Evolutionary conservation across 352 stramenopile genomes (phyloP), one percentile per base, ranked within the genome.

Genomic region (Phytopythium litorale): DNA sequence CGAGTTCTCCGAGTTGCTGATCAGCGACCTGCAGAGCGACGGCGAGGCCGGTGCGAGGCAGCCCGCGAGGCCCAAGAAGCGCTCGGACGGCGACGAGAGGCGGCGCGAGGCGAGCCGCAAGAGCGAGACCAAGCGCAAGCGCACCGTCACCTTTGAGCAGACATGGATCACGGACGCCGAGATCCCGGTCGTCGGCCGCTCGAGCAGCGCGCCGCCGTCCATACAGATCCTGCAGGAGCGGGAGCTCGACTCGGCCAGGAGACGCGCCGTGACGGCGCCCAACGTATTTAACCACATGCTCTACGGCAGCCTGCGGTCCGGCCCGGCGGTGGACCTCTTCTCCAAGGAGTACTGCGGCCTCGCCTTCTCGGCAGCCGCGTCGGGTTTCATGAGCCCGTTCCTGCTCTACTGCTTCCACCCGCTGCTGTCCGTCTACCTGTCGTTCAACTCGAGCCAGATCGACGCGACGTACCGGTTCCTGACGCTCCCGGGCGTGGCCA

Each of bases 281-380:
- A 76, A 76, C 15, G 79, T 90, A 46, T 90, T 90, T 60, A 90
- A 92, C 60, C 80, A 92, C 59, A 78, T 79, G 33, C 64, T 92
- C 19, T 92, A 92, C 53, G 79, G 83, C 11, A 90, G 80, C 68
- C 63, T 92, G 40, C 73, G 80, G 4, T 62, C 78, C 4, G 83
- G 83, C 18, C 68, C 75, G 23, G 63, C 79, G 2, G 83, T 77
- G 0, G 75, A 89, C 16, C 65, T 86, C 19, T 89, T 89, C 61
- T 86, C 79, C 18, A 65, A 71, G 38, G 75, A 87, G 1, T 92
- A 81, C 49, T 83, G 73, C 23, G 84, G 84, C 3, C 63, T 92
- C 6, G 75, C 75, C 6, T 78, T 89, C 60, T 89, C 81, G 0
- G 80, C 78, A 0, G 76, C 67, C 3, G 79, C 76, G 1, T 66